These are phyloP conservation scores for Mesotaenium endlicherianum DNA, from an alignment of 139 green algal species.

Conservation along the genomic window DNA sequence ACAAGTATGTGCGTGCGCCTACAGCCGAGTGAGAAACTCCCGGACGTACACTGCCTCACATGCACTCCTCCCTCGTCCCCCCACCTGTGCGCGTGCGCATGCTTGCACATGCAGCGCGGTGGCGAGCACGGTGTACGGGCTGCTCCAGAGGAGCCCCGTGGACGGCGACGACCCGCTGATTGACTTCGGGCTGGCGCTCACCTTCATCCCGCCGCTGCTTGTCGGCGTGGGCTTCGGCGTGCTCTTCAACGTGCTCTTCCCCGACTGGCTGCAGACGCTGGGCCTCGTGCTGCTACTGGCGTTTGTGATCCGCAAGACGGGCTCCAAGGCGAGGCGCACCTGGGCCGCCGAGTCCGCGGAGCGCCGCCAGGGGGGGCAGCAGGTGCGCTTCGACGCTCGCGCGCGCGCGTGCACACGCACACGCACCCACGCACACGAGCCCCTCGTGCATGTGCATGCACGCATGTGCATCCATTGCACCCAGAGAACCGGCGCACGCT, in stretches of 20 bases:
- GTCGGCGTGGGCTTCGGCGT: slow-evolving; percentile 22
- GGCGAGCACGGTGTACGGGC: slow-evolving; percentile 28
- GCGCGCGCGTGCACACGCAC: too few relatives aligned
- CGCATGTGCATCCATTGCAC: too few relatives aligned
- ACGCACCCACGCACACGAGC: too few relatives aligned
- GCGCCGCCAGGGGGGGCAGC: too few relatives aligned
- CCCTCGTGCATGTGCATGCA: too few relatives aligned
- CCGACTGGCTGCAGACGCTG: slow-evolving; percentile 20
- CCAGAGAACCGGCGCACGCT: too few relatives aligned
- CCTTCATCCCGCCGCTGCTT: slow-evolving; percentile 29
- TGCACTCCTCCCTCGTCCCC: background rate
- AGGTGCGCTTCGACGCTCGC: too few relatives aligned
- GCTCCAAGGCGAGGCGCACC: slow-evolving; percentile 3
- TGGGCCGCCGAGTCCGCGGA: background rate
- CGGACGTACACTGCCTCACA: too few relatives aligned
- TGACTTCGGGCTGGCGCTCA: slow-evolving; percentile 27
- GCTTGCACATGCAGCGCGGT: too few relatives aligned
- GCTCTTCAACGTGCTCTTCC: slow-evolving; percentile 26
- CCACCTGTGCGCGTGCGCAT: too few relatives aligned
- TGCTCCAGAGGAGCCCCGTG: slow-evolving; percentile 14
- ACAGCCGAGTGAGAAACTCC: too few relatives aligned
- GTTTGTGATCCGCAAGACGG: slow-evolving; percentile 28
- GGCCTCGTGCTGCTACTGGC: slow-evolving; percentile 2
- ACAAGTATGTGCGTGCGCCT: too few relatives aligned
- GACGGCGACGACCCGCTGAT: background rate